phyloP scores from a whole-genome alignment of 2,329 filamentous ascomycete species.

The Fusarium napiforme region DNA sequence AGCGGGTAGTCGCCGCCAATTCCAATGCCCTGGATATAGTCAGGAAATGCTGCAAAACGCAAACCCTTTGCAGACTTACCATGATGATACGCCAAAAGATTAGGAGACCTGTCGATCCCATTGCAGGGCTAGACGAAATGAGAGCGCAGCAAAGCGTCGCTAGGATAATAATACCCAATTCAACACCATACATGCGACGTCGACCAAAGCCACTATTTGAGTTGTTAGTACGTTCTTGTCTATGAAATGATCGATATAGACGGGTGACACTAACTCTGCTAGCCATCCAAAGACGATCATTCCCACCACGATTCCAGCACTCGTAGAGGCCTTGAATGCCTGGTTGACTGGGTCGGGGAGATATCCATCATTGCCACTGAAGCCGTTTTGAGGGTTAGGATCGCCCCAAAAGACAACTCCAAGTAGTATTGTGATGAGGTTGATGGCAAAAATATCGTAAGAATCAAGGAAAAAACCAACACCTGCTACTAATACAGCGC shows the following conservation, averaged over 20 bases:
- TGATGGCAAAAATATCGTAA: conserved; percentile 85
- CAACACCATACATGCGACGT: conserved; percentile 84
- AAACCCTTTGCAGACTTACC: conserved; percentile 51
- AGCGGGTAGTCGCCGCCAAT: conserved; percentile 88
- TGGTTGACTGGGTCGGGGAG: conserved; percentile 75
- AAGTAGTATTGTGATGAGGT: conserved; percentile 75
- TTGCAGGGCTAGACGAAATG: conserved; percentile 67
- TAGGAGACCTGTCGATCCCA: conserved; percentile 69
- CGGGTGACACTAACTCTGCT: conserved; percentile 66
- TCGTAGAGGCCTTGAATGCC: conserved; percentile 84
- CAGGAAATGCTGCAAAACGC: conserved; percentile 5
- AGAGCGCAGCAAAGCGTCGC: conserved; percentile 75
- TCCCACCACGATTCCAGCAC: conserved; percentile 80
- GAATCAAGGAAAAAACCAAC: conserved; percentile 87
- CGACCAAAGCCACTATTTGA: conserved; percentile 69
- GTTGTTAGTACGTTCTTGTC: conserved; percentile 24
- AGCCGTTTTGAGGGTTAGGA: conserved; percentile 54
- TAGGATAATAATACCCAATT: conserved; percentile 77
- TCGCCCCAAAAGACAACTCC: conserved; percentile 81
- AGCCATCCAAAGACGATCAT: conserved; percentile 82
- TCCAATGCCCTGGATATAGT: conserved; percentile 66
- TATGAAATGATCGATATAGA: not conserved
- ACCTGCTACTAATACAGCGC: conserved; percentile 79
- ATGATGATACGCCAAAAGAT: conserved; percentile 83
- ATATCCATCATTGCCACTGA: conserved; percentile 63